A percentile compares a stretch with the other conserved stretches of the same genome.
Conservation (phyloP, 148 eudicot genomes). For the Rhododendron williamsianum region DNA sequence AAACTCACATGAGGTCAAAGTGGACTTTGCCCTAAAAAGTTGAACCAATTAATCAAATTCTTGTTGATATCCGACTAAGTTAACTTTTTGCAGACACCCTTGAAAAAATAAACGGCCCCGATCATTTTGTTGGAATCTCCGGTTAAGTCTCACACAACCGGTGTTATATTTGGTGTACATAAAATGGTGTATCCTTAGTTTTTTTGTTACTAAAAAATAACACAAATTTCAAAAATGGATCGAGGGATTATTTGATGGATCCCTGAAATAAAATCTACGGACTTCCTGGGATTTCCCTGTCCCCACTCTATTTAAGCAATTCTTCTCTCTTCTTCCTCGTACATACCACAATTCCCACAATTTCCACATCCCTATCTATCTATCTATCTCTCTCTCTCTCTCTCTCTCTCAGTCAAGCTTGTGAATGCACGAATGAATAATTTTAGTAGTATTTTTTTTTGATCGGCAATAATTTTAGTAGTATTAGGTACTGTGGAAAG, state of each 20-base stretch:
- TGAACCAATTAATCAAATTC: no score
- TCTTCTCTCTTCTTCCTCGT: background rate
- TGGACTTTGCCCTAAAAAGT: no score
- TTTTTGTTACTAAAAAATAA: background rate
- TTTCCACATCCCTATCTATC: background rate
- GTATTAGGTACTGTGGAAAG: constrained; percentile 12
- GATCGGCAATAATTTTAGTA: no score
- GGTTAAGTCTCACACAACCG: no score
- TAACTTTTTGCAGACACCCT: no score
- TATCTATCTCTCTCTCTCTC: background rate
- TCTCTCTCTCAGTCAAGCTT: background rate
- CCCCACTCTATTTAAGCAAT: background rate
- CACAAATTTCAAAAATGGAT: no score
- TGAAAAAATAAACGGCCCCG: no score
- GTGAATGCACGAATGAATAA: no score
- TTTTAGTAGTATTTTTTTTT: background rate
- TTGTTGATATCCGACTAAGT: no score
- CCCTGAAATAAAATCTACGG: background rate
- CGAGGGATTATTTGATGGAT: background rate
- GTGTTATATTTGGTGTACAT: no score
- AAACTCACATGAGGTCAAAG: no score
- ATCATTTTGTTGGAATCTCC: no score
- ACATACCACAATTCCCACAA: background rate
- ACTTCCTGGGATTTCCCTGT: constrained; percentile 9
- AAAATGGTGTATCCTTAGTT: background rate